phyloP scores from a whole-genome alignment of 2,329 filamentous ascomycete species.

The Arthrobotrys megalospora region DNA sequence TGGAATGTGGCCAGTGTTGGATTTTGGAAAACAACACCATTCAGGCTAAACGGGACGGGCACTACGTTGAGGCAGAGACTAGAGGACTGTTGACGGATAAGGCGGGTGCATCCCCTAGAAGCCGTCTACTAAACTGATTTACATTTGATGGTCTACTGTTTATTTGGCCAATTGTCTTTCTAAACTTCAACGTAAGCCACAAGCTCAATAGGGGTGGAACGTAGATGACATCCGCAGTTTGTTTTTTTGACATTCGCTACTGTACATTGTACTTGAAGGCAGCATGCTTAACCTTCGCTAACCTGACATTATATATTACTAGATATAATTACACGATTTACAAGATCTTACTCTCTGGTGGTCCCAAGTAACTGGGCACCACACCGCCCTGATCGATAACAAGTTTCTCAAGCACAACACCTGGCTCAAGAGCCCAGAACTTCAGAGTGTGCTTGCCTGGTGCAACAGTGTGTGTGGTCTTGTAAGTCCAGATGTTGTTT shows the following conservation, averaged over 20 bases:
- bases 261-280: not conserved
- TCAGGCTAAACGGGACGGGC: not conserved
- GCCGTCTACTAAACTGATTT: no score
- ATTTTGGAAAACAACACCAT: conserved; percentile 35
- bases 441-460: conserved; percentile 69
- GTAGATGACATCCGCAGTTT: no score
- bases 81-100: no score
- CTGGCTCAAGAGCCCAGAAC: conserved; percentile 70
- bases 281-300: not conserved
- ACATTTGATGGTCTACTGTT: no score
- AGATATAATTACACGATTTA: conserved; percentile 44
- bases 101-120: no score
- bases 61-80: no score
- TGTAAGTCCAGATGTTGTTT: conserved; percentile 71
- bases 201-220: no score
- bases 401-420: conserved; percentile 68
- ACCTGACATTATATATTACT: conserved; percentile 21
- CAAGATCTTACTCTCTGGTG: conserved; percentile 66
- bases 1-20: conserved; percentile 32
- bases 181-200: no score
- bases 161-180: no score
- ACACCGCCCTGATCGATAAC: conserved; percentile 66
- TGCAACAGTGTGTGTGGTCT: conserved; percentile 66
- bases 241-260: no score
- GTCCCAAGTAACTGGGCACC: conserved; percentile 66